These are phyloP conservation scores for Cercophora sp. DNA, from an alignment of 495 filamentous ascomycete genomes.

Conservation along the genomic window DNA sequence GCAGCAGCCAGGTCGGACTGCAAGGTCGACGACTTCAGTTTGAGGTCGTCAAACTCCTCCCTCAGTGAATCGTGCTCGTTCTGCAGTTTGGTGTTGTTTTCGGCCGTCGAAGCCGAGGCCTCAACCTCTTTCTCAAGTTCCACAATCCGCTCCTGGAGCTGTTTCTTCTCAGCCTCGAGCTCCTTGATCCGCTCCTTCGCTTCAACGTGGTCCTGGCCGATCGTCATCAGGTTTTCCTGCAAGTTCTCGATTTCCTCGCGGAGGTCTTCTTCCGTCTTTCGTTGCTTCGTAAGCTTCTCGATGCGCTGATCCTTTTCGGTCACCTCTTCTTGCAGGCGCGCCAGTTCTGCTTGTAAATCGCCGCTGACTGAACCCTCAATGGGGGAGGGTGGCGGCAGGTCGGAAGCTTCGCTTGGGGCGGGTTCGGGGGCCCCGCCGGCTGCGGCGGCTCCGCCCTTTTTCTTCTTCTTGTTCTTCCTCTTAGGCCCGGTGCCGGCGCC, in stretches of 20 bases:
- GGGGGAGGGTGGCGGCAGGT: conserved; percentile 22
- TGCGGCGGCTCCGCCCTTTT: conserved; percentile 39
- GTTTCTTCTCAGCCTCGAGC: conserved; percentile 40
- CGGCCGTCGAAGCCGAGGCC: conserved; percentile 26
- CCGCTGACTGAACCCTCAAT: conserved; percentile 21
- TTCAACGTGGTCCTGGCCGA: conserved; percentile 78
- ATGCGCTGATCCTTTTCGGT: conserved; percentile 69
- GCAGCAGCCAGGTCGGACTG: conserved; percentile 84
- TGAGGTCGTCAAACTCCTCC: conserved; percentile 71
- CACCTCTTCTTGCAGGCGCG: conserved; percentile 55
- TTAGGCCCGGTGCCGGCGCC: too few relatives aligned
- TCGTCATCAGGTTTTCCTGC: conserved; percentile 67
- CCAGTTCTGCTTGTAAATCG: conserved; percentile 39
- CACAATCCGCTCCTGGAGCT: conserved; percentile 57
- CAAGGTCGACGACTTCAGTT: conserved; percentile 61
- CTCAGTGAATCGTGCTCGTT: conserved; percentile 57
- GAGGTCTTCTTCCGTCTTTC: conserved; percentile 73
- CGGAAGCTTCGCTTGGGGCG: conserved; percentile 26
- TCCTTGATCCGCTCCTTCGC: conserved; percentile 71
- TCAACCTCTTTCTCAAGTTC: conserved; percentile 62
- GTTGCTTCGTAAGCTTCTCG: conserved; percentile 58
- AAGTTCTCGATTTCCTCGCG: conserved; percentile 83
- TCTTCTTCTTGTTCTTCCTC: conserved; percentile 90
- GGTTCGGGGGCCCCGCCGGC: conserved; percentile 18
- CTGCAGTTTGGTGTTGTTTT: conserved; percentile 49